Evolutionary conservation across 208 protist species (phyloP).

Genomic region (Naegleria lovaniensis): DNA sequence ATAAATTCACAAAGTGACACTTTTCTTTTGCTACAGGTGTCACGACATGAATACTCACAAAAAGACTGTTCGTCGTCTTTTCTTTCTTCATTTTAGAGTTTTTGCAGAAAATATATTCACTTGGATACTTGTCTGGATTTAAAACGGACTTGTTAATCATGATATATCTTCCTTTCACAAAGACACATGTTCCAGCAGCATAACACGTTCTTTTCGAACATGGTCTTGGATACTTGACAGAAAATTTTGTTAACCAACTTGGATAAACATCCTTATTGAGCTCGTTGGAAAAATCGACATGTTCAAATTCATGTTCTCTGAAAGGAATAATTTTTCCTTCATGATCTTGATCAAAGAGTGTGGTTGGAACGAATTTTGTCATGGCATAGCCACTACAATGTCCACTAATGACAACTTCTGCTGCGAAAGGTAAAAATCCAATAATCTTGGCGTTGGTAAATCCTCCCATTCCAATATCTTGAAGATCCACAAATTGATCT

Average conservation of each 20-base stretch:
- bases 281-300: background rate
- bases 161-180: background rate
- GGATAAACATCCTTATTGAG: background rate
- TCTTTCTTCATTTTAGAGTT: background rate
- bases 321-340: background rate
- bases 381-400: background rate
- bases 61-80: background rate
- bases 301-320: background rate
- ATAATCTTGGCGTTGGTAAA: background rate
- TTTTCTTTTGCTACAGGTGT: background rate
- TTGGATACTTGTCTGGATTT: background rate
- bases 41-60: background rate
- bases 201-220: background rate
- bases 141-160: background rate
- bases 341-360: background rate
- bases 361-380: background rate
- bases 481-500: background rate
- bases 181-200: background rate
- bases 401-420: background rate
- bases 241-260: background rate
- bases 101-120: background rate
- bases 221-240: background rate
- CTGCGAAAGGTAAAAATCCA: background rate
- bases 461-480: background rate
- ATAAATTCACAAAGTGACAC: background rate